phyloP scores from a whole-genome alignment of 495 filamentous ascomycete species.

The Penicillium tannophilum region DNA sequence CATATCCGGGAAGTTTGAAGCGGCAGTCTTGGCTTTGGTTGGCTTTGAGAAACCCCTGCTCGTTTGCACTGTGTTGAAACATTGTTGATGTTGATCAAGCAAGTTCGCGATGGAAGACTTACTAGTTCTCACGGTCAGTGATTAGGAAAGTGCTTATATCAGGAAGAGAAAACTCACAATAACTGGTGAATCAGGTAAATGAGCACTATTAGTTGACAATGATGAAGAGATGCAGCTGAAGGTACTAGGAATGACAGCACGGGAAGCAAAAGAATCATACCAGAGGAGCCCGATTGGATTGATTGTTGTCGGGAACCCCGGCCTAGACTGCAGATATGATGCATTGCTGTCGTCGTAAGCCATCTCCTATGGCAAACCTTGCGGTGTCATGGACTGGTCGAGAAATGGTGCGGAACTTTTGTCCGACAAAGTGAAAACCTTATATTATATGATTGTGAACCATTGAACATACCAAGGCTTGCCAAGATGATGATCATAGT shows the following conservation, averaged over 20 bases:
- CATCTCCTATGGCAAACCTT: neutral
- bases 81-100: slow-evolving; percentile 12
- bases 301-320: neutral
- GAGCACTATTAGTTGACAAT: neutral
- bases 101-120: neutral
- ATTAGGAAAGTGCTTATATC: neutral
- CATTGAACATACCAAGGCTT: neutral
- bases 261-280: neutral
- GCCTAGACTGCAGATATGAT: slow-evolving; percentile 18
- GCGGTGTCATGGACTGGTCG: neutral
- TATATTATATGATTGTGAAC: neutral
- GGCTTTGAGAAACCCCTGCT: slow-evolving; percentile 4
- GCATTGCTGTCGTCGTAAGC: slow-evolving; percentile 23
- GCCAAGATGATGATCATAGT: slow-evolving; percentile 6
- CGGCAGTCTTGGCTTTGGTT: slow-evolving; percentile 17
- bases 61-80: slow-evolving; percentile 24
- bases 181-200: neutral
- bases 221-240: neutral
- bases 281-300: neutral
- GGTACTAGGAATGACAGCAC: neutral
- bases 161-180: neutral
- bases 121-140: neutral
- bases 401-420: slow-evolving; percentile 19
- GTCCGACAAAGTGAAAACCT: slow-evolving; percentile 12
- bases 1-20: slow-evolving; percentile 43